Percentiles rank a stretch among this genome's conserved stretches.
Conservation (phyloP, 495 filamentous ascomycete genomes). For the Xylaria bambusicola region DNA sequence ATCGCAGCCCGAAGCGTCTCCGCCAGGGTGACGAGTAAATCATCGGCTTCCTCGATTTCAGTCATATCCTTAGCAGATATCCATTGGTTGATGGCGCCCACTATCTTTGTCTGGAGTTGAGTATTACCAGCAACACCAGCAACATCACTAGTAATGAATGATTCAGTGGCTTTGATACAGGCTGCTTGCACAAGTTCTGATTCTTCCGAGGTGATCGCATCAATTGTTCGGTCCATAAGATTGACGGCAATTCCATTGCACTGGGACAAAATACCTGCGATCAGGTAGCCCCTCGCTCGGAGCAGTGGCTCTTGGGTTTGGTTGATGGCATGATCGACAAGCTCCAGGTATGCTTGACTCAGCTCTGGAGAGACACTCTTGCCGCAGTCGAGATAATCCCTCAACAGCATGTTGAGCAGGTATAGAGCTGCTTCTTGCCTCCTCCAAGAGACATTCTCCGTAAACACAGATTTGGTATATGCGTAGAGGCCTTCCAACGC, state of each 20-base stretch:
- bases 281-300: slow-evolving; percentile 79
- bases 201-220: slow-evolving; percentile 70
- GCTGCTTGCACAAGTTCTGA: slow-evolving; percentile 89
- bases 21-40: slow-evolving; percentile 84
- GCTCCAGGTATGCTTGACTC: slow-evolving; percentile 69
- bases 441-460: slow-evolving; percentile 58
- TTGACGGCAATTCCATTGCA: slow-evolving; percentile 50
- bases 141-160: slow-evolving; percentile 63
- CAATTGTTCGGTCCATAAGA: slow-evolving; percentile 73
- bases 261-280: slow-evolving; percentile 71
- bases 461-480: slow-evolving; percentile 69
- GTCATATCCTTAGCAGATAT: slow-evolving; percentile 74
- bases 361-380: slow-evolving; percentile 66
- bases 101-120: slow-evolving; percentile 69
- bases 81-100: slow-evolving; percentile 75
- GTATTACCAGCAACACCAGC: slow-evolving; percentile 41
- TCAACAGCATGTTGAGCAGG: slow-evolving; percentile 75
- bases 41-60: slow-evolving; percentile 82
- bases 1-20: slow-evolving; percentile 87
- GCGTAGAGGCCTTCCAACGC: slow-evolving; percentile 73
- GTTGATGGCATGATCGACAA: slow-evolving; percentile 74
- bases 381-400: slow-evolving; percentile 75
- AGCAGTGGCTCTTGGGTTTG: slow-evolving; percentile 66
- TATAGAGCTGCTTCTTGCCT: slow-evolving; percentile 78
- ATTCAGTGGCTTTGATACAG: slow-evolving; percentile 85